Base-by-base conservation (phyloP, 768 basidiomycete genomes). In the Paxillus rubicundulus region DNA sequence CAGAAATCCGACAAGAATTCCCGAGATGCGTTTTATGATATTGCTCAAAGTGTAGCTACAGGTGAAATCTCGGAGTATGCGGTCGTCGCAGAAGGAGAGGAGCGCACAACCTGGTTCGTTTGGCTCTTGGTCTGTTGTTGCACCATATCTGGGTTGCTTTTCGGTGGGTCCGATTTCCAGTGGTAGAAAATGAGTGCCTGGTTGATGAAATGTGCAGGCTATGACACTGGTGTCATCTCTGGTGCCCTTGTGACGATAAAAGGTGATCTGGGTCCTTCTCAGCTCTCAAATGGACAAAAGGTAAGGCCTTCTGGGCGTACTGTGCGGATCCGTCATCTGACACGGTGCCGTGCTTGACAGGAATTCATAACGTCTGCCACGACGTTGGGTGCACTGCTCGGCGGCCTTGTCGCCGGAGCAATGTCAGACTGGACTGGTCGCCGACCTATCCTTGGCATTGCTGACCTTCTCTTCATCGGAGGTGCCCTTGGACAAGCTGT, bases 331-430 rank as follows among this genome's bases (percentile, higher is more conserved):
- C 17, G 21, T 47, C 32, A 18, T 39, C 18, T 34, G 5, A 24
- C 16, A 27, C 9, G 16, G 13, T 27, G 8, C 27, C 9, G 17
- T 24, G 9, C 5, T 43, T 24, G 24, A 8, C 60, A 87, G 86
- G 89, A 92, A 77, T 77, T 89, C 32, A 89, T 91, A 64, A 90
- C 89, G 0, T 87, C 87, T 6, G 72, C 87, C 0, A 90, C 89
- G 1, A 92, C 89, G 0, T 74, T 90, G 24, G 87, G 87, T 10
- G 89, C 89, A 0, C 74, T 92, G 5, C 53, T 91, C 2, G 89
- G 89, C n/a, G 85, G 86, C 45, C 74, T 92, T 5, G 73, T 72
- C 7, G 86, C 85, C 4, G 89, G 89, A 10, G 71, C 83, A 37
- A 68, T 86, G 47, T 87, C 85, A 10, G 89, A 90, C 59, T 82